Percentiles rank a stretch among this genome's conserved stretches.
Evolutionary conservation across 164 flowering plant species (phyloP).

Genomic region (Vitis labrusca): DNA sequence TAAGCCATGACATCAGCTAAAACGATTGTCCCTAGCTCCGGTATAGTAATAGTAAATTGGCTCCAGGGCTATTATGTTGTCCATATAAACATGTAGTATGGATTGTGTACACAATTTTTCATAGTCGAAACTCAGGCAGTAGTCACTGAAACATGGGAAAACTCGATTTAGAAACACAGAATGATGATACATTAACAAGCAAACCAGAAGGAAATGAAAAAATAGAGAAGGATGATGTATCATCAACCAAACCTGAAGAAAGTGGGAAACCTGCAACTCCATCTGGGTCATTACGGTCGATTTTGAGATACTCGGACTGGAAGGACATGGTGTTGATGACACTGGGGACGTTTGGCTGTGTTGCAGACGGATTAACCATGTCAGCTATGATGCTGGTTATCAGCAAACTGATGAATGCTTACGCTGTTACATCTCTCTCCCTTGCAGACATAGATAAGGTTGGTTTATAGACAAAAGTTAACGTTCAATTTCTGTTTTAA

Average conservation of each 20-base stretch:
- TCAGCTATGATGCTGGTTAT: slow-evolving; percentile 31
- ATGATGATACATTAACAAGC: not conserved
- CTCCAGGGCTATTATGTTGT: not conserved
- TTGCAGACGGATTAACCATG: slow-evolving; percentile 28
- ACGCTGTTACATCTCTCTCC: slow-evolving; percentile 13
- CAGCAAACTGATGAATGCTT: slow-evolving; percentile 24
- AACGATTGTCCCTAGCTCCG: no score
- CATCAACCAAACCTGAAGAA: not conserved
- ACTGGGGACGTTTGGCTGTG: slow-evolving; percentile 30
- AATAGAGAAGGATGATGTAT: not conserved
- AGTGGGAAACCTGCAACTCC: not conserved
- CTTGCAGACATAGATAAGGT: slow-evolving; percentile 14
- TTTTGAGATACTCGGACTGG: slow-evolving; percentile 27
- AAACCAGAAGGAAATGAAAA: not conserved
- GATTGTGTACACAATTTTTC: not conserved
- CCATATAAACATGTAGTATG: not conserved
- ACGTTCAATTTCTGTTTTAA: not conserved
- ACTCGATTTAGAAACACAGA: not conserved
- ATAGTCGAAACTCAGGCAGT: not conserved
- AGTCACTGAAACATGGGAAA: not conserved
- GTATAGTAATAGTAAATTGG: no score
- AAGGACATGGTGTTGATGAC: slow-evolving; percentile 30
- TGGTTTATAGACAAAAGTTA: not conserved
- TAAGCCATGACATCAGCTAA: no score
- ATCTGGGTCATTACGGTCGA: slow-evolving; percentile 1